Base-by-base conservation (phyloP, 441 rosid genomes). In the Mallotus repandus region DNA sequence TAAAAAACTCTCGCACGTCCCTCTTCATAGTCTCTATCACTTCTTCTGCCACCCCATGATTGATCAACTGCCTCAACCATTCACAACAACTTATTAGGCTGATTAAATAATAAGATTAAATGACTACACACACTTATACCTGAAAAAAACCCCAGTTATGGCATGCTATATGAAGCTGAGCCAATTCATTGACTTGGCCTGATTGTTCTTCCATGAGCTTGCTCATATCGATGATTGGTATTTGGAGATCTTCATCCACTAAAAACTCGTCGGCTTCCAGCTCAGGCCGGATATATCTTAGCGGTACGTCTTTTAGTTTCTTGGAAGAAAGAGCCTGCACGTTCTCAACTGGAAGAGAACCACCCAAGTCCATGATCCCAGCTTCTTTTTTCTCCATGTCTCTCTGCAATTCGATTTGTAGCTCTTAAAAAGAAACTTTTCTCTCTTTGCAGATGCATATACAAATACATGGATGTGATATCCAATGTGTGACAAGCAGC, bases 141-240 rank as follows among this genome's bases (percentile, higher is more conserved):
- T 83, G 89, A 69, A 86, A 86, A 81, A 89, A 86, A 22, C 88
- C 93, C 88, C 88, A 81, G 12, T 84, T 72, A 68, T 62, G 81
- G 73, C 91, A 86, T 50, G 92, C 89, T 9, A 25, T 62, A 68
- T 87, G 83, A 59, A 86, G 83, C 29, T 76, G 83, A 12, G 56
- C 65, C 74, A 78, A 63, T 68, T 86, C 91, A 25, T 70, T 63
- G 0, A 66, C 72, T 7, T 43, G 57, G 38, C 29, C 61, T n/a
- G 1, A 52, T 5, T 67, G 63, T 41, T 38, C 29, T 6, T 43
- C n/a, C 21, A 6, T 22, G 41, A 85, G 78, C 68, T 78, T 85
- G 78, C 69, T 63, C 83, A 83, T 79, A 52, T 85, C 81, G 2
- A 85, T 81, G 15, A 82, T 77, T 7, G 84, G 87, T 68, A 87